These are phyloP conservation scores for Urtica urens DNA, from an alignment of 306 rosid genomes.

Conservation along the genomic window DNA sequence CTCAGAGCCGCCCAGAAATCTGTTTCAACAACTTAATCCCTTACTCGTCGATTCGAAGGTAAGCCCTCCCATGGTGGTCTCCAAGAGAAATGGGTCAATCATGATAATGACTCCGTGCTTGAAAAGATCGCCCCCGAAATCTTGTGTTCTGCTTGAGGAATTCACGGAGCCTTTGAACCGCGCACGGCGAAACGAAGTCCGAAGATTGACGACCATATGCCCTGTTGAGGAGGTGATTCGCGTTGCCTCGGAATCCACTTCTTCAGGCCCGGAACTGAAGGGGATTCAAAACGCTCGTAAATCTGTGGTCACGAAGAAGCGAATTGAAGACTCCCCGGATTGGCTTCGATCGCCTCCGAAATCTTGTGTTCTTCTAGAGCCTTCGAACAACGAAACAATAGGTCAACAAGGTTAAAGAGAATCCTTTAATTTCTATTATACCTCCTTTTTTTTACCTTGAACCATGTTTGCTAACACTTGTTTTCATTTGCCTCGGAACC, in stretches of 20 bases:
- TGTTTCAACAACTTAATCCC: slow-evolving; percentile 16
- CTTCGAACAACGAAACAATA: slow-evolving; percentile 39
- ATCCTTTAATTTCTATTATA: background rate
- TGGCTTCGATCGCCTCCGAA: slow-evolving; percentile 87
- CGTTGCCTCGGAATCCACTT: slow-evolving; percentile 35
- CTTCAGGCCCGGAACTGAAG: slow-evolving; percentile 53
- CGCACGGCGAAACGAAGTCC: slow-evolving; percentile 22
- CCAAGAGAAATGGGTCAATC: slow-evolving; percentile 36
- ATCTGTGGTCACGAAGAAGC: slow-evolving; percentile 32
- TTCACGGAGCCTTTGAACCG: slow-evolving; percentile 41
- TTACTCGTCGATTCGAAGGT: slow-evolving; percentile 24
- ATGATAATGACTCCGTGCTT: slow-evolving; percentile 61
- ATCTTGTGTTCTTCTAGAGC: slow-evolving; percentile 72
- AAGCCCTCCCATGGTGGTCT: slow-evolving; percentile 17
- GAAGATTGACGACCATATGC: slow-evolving; percentile 72
- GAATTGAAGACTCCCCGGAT: slow-evolving; percentile 49
- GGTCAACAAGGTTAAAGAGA: slow-evolving; percentile 35
- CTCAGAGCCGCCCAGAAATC: slow-evolving; percentile 16
- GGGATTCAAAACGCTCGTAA: slow-evolving; percentile 36
- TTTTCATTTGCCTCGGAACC: slow-evolving; percentile 20
- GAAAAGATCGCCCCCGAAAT: slow-evolving; percentile 78
- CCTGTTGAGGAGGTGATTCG: slow-evolving; percentile 54
- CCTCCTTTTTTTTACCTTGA: background rate
- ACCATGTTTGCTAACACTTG: background rate
- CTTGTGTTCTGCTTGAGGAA: slow-evolving; percentile 82